These are phyloP conservation scores for Mortierella alpina DNA, from an alignment of 192 early-diverging fungal species.

Conservation along the genomic window DNA sequence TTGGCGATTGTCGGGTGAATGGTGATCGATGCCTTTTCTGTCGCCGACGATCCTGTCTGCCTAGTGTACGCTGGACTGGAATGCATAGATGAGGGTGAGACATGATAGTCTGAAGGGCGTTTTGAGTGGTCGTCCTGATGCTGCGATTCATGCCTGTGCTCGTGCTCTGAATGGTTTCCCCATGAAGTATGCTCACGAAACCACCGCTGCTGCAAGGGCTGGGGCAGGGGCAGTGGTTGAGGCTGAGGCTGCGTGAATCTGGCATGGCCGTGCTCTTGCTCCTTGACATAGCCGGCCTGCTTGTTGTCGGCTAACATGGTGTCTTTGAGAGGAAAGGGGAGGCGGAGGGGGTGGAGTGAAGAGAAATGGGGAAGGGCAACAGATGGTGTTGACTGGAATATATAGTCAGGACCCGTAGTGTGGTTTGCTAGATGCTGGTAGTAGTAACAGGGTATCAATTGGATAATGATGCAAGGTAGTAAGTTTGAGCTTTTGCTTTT, in stretches of 20 bases:
- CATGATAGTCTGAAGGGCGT: no score
- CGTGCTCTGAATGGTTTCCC: not conserved
- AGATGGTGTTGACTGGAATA: not conserved
- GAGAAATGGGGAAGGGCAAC: not conserved
- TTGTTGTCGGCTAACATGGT: constrained; percentile 40
- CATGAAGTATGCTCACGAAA: not conserved
- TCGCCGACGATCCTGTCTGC: not conserved
- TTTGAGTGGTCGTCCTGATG: not conserved
- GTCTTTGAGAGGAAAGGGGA: not conserved
- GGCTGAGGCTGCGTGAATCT: constrained; percentile 2
- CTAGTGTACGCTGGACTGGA: not conserved
- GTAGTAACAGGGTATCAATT: no score
- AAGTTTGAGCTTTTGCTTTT: no score
- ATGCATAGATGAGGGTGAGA: no score
- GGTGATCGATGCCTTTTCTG: not conserved
- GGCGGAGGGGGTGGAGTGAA: not conserved
- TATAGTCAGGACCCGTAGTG: no score
- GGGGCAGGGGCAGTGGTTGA: not conserved
- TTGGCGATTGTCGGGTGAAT: constrained; percentile 34
- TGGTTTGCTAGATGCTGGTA: no score
- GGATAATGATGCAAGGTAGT: no score
- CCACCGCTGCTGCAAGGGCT: not conserved
- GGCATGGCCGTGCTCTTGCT: constrained; percentile 3
- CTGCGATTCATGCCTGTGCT: not conserved
- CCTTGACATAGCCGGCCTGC: not conserved